These are phyloP conservation scores for Candida quercuum DNA, from an alignment of 805 yeast genomes.

Conservation along the genomic window DNA sequence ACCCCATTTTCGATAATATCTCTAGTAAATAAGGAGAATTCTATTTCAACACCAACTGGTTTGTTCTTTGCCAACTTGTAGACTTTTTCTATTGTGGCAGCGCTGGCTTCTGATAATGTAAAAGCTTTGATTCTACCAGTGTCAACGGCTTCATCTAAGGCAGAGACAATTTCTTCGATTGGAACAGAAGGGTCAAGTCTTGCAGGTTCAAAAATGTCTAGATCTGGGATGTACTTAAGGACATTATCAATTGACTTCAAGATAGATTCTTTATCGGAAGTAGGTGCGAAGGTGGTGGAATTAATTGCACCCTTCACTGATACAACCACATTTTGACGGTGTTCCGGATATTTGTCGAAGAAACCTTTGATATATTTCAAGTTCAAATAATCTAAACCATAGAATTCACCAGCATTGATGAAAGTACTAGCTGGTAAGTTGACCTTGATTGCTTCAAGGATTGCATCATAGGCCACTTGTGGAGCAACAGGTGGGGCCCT, in stretches of 20 bases:
- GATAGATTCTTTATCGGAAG: slow-evolving; percentile 44
- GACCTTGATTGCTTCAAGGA: slow-evolving; percentile 45
- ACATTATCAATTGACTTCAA: slow-evolving; percentile 40
- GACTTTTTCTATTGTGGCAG: slow-evolving; percentile 56
- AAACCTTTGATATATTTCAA: slow-evolving; percentile 53
- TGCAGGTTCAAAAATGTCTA: slow-evolving; percentile 67
- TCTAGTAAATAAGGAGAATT: slow-evolving; percentile 65
- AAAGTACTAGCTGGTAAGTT: slow-evolving; percentile 40
- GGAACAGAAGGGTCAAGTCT: slow-evolving; percentile 58
- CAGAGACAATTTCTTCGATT: slow-evolving; percentile 51
- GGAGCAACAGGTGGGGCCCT: slow-evolving; percentile 48
- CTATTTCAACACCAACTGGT: slow-evolving; percentile 70
- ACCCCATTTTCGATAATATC: slow-evolving; percentile 62
- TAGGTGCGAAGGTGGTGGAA: slow-evolving; percentile 36
- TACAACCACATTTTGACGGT: slow-evolving; percentile 48
- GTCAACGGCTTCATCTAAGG: slow-evolving; percentile 53
- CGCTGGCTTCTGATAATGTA: slow-evolving; percentile 70
- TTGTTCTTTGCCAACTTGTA: slow-evolving; percentile 41
- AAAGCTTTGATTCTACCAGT: slow-evolving; percentile 63
- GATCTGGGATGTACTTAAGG: slow-evolving; percentile 33
- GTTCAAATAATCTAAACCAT: slow-evolving; percentile 53
- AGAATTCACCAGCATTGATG: slow-evolving; percentile 76
- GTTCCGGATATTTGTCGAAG: slow-evolving; percentile 51
- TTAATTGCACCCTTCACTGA: slow-evolving; percentile 65
- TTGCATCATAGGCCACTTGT: slow-evolving; percentile 45